Conservation (phyloP, 2,329 filamentous ascomycete species). For the Parastagonospora avenae region DNA sequence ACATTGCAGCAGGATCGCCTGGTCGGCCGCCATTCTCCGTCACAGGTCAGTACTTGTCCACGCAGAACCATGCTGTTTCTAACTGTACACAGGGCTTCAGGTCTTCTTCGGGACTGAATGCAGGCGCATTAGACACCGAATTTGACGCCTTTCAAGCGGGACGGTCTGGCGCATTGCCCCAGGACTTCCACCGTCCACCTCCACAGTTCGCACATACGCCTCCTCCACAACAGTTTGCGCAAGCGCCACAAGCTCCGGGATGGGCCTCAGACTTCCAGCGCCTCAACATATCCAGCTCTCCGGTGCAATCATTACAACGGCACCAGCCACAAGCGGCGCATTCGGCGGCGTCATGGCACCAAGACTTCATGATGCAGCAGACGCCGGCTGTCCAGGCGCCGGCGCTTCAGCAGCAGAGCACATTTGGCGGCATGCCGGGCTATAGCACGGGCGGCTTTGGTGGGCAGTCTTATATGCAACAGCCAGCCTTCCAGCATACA, state of each 20-base stretch:
- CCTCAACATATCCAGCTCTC: constrained; percentile 49
- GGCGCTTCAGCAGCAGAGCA: constrained; percentile 27
- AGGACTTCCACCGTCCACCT: constrained; percentile 45
- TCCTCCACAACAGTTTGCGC: constrained; percentile 35
- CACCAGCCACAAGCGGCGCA: constrained; percentile 45
- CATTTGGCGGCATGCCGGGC: constrained; percentile 33
- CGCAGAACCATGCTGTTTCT: constrained; percentile 10
- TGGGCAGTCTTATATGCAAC: constrained; percentile 33
- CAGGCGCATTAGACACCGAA: constrained; percentile 65
- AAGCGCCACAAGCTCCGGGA: constrained; percentile 43
- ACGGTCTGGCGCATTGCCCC: constrained; percentile 43
- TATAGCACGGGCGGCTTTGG: constrained; percentile 35
- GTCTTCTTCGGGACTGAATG: constrained; percentile 58
- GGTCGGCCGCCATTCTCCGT: constrained; percentile 57
- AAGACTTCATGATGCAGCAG: constrained; percentile 61
- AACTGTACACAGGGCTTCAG: constrained; percentile 62
- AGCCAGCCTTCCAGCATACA: constrained; percentile 21
- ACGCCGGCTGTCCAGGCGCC: constrained; percentile 37
- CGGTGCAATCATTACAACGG: constrained; percentile 55
- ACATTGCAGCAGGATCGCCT: constrained; percentile 76
- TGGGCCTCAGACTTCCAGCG: constrained; percentile 59
- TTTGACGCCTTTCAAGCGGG: constrained; percentile 72
- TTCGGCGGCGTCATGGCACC: constrained; percentile 59
- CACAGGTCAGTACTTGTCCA: constrained; percentile 57
- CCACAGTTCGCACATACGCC: constrained; percentile 48